phyloP scores from a whole-genome alignment of 2,329 filamentous ascomycete genomes.

The Sclerotiophoma versabilis region DNA sequence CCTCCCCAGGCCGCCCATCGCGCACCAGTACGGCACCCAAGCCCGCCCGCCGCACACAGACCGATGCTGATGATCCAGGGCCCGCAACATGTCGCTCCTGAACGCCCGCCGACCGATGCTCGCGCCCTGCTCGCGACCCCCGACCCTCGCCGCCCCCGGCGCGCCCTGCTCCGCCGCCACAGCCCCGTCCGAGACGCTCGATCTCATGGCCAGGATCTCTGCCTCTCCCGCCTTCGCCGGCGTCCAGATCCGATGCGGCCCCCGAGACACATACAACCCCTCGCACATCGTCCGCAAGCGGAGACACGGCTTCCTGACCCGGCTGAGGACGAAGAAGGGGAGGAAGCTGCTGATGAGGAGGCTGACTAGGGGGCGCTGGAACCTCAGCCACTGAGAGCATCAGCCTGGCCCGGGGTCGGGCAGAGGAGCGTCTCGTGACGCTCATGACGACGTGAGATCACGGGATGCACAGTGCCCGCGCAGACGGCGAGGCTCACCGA shows the following conservation, averaged over 20 bases:
- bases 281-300: constrained; percentile 67
- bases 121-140: constrained; percentile 22
- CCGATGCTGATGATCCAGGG: not conserved
- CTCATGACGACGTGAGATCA: too few relatives aligned
- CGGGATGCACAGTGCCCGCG: not conserved
- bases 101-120: constrained; percentile 36
- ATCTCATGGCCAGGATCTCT: constrained; percentile 46
- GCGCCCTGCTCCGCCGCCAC: constrained; percentile 20
- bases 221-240: constrained; percentile 46
- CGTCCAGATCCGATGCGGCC: constrained; percentile 55
- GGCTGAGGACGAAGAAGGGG: constrained; percentile 61
- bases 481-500: not conserved
- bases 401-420: too few relatives aligned
- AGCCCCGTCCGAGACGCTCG: constrained; percentile 35
- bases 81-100: constrained; percentile 37
- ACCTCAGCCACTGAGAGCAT: constrained; percentile 41
- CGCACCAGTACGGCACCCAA: constrained; percentile 28
- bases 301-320: constrained; percentile 65
- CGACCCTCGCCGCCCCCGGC: constrained; percentile 28
- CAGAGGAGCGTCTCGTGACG: too few relatives aligned
- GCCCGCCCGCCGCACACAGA: not conserved
- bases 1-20: constrained; percentile 31
- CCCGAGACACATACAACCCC: constrained; percentile 65
- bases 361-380: constrained; percentile 59
- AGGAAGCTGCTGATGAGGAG: constrained; percentile 62